A percentile compares a stretch with the other conserved stretches of the same genome.
Evolutionary conservation across 2,329 filamentous ascomycete genomes (phyloP).

Genomic region (Capronia americana): DNA sequence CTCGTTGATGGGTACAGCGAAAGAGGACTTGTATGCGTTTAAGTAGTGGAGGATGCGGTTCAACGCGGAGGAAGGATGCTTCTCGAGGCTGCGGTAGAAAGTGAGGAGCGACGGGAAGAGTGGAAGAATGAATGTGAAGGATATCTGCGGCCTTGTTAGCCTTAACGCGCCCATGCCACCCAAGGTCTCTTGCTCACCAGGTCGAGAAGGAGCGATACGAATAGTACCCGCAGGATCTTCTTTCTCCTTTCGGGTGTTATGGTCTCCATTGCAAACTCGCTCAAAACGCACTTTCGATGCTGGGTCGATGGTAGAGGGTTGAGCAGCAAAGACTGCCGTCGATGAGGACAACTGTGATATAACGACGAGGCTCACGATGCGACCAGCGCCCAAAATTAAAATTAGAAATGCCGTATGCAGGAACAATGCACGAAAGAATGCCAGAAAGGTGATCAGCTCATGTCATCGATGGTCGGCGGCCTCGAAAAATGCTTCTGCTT

Average conservation of each 20-base stretch:
- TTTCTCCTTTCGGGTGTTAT: constrained; percentile 63
- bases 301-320: background rate
- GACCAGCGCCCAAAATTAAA: constrained; percentile 11
- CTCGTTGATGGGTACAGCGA: constrained; percentile 89
- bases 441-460: constrained; percentile 10
- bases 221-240: constrained; percentile 83
- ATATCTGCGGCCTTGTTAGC: constrained; percentile 67
- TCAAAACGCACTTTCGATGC: background rate
- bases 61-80: constrained; percentile 69
- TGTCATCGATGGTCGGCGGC: constrained; percentile 1
- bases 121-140: constrained; percentile 97
- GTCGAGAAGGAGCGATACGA: constrained; percentile 87
- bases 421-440: constrained; percentile 12
- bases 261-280: constrained; percentile 42
- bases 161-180: background rate
- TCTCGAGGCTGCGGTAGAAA: constrained; percentile 89
- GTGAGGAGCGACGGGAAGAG: constrained; percentile 94
- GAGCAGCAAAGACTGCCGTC: background rate
- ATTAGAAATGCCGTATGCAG: constrained; percentile 6
- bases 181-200: constrained; percentile 65
- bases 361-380: background rate
- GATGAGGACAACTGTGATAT: background rate
- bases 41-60: constrained; percentile 80
- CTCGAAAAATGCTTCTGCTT: constrained; percentile 15
- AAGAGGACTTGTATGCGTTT: constrained; percentile 93